Evolutionary conservation across 352 stramenopile species (phyloP), one percentile per base, ranked within the genome.

Genomic region (Saprolegnia diclina): DNA sequence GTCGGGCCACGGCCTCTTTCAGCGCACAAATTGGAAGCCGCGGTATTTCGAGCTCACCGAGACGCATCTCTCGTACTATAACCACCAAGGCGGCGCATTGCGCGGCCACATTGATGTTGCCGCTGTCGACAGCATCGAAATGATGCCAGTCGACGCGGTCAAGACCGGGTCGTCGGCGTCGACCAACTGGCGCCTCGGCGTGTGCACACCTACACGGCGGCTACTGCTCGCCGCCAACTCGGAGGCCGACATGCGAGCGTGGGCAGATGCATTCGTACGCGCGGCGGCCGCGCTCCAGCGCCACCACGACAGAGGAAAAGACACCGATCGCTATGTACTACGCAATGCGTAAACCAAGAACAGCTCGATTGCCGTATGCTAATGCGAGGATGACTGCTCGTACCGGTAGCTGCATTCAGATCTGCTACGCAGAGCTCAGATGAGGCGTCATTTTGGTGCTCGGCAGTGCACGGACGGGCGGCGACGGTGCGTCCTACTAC

Each of bases 231-330:
- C 83, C 10, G 83, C 85, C 0, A 75, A 77, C 11, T 90, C 83
- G 18, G 83, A 93, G 64, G 87, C 85, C 68, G 85, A 92, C 68
- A 92, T 92, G 85, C 90, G 90, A 61, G 78, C 85, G 67, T 92
- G 85, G 84, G 80, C 88, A 44, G 76, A 87, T 71, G 85, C 89
- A 63, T 74, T 92, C 26, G 45, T 62, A 14, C 48, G 75, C 40
- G 77, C 72, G 11, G 42, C 42, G 13, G 42, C 42, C 42, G 11
- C 4, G 29, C 29, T 35, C 29, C 29, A 5, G 29, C 29, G 29
- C 29, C 29, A 35, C 29, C 29, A 35, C 2, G 5, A 35, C 5
- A 2, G 29, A 35, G 29, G 29, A 35, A 35, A 35, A 35, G 2
- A 35, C 29, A 35, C 29, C 29, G 29, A 35, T 6, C 29, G 29